phyloP scores from a whole-genome alignment of 352 stramenopile genomes.

The Aphanomyces astaci region DNA sequence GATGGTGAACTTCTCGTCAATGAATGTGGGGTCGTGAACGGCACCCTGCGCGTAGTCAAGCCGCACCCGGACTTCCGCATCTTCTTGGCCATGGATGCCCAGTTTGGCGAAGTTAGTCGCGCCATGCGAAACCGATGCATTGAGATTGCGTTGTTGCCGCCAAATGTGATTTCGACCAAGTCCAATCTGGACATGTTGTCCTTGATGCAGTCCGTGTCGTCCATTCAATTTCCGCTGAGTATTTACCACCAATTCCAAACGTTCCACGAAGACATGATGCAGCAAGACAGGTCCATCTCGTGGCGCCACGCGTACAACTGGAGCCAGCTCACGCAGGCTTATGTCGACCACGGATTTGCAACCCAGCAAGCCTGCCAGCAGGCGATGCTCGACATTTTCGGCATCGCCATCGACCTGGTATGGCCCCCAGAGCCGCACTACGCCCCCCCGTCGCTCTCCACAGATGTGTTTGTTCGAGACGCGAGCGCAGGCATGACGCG shows the following conservation, averaged over 20 bases:
- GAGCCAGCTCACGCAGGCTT: slow-evolving; percentile 18
- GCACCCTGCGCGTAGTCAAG: slow-evolving; percentile 88
- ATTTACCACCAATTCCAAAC: slow-evolving; percentile 55
- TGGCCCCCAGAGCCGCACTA: neutral
- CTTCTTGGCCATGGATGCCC: slow-evolving; percentile 97
- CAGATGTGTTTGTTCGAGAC: slow-evolving; percentile 11
- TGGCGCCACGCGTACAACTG: slow-evolving; percentile 20
- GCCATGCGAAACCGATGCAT: slow-evolving; percentile 99
- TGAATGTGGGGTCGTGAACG: slow-evolving; percentile 93
- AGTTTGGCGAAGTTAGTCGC: slow-evolving; percentile 95
- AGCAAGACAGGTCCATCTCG: slow-evolving; percentile 15
- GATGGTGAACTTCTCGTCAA: slow-evolving; percentile 96
- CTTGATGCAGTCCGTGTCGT: slow-evolving; percentile 36
- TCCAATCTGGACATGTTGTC: slow-evolving; percentile 52
- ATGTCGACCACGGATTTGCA: slow-evolving; percentile 5
- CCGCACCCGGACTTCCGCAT: slow-evolving; percentile 98
- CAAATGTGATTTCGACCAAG: slow-evolving; percentile 29
- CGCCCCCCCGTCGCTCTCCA: neutral
- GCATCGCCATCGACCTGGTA: neutral
- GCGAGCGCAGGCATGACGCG: neutral
- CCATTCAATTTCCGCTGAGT: slow-evolving; percentile 51
- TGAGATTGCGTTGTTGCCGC: slow-evolving; percentile 83
- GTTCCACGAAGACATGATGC: slow-evolving; percentile 45
- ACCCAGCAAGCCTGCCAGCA: neutral
- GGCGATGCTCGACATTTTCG: slow-evolving; percentile 12